Conservation (phyloP, 371 early-diverging fungal species). For the Mortierella polycephala region DNA sequence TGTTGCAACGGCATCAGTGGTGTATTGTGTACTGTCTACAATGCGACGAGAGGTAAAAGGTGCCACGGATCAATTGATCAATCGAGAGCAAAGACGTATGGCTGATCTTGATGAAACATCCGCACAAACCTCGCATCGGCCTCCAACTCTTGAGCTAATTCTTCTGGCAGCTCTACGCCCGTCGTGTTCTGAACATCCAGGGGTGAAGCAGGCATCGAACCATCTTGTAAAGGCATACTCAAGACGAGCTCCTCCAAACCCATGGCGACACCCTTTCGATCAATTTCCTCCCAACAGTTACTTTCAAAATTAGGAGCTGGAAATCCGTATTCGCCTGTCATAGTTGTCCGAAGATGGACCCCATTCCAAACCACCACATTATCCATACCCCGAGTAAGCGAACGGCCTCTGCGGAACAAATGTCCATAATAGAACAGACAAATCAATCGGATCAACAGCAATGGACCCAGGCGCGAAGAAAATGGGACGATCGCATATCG, state of each 20-base stretch:
- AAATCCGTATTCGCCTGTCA: conserved; percentile 35
- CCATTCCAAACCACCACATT: conserved; percentile 53
- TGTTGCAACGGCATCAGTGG: neutral
- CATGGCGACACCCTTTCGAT: conserved; percentile 39
- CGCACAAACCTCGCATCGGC: neutral
- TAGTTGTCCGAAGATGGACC: conserved; percentile 33
- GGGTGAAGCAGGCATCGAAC: neutral
- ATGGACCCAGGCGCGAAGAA: conserved; percentile 38
- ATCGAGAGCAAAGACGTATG: neutral
- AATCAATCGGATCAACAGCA: conserved; percentile 44
- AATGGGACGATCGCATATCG: conserved; percentile 39
- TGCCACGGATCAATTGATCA: too few species aligned
- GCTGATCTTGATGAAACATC: conserved; percentile 12
- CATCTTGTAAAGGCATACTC: conserved; percentile 18
- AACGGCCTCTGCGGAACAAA: conserved; percentile 38
- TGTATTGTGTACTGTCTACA: neutral
- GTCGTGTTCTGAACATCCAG: neutral
- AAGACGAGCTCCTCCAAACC: conserved; percentile 35
- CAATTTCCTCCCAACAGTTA: conserved; percentile 46
- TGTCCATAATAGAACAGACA: conserved; percentile 44
- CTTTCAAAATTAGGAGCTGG: conserved; percentile 39
- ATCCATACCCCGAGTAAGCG: conserved; percentile 19
- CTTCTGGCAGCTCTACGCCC: conserved; percentile 19
- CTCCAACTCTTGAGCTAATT: conserved; percentile 15
- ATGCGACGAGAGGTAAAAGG: too few species aligned